phyloP scores from a whole-genome alignment of 2,329 filamentous ascomycete genomes.

The Fusarium pininemorale region DNA sequence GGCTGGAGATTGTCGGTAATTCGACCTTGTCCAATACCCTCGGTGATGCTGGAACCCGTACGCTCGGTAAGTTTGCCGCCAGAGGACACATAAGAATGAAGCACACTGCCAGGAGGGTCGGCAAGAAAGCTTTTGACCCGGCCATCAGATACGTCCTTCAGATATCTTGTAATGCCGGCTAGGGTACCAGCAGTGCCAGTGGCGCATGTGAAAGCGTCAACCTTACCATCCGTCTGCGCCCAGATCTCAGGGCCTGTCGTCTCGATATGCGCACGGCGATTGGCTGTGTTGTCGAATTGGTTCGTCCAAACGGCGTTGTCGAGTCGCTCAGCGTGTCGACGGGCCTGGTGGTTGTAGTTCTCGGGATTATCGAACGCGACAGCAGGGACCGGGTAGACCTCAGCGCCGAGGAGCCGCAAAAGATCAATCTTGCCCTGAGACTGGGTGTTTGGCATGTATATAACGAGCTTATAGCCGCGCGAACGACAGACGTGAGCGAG shows the following conservation, averaged over 20 bases:
- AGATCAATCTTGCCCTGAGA: slow-evolving; percentile 98
- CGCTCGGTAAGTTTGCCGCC: slow-evolving; percentile 87
- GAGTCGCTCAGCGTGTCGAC: slow-evolving; percentile 83
- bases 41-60: slow-evolving; percentile 88
- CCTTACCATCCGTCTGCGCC: slow-evolving; percentile 83
- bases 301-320: slow-evolving; percentile 98
- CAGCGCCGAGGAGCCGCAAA: slow-evolving; percentile 86
- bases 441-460: slow-evolving; percentile 99
- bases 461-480: slow-evolving; percentile 92
- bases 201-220: slow-evolving; percentile 95
- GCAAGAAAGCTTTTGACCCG: slow-evolving; percentile 88
- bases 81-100: slow-evolving; percentile 90
- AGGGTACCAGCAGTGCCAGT: slow-evolving; percentile 94
- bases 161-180: slow-evolving; percentile 85
- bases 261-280: slow-evolving; percentile 92
- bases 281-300: slow-evolving; percentile 97
- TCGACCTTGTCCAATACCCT: slow-evolving; percentile 96
- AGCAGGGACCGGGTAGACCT: slow-evolving; percentile 95
- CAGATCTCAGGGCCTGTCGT: slow-evolving; percentile 98
- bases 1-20: slow-evolving; percentile 93
- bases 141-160: slow-evolving; percentile 84
- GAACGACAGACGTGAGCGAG: slow-evolving; percentile 95
- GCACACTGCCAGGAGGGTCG: slow-evolving; percentile 91
- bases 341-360: slow-evolving; percentile 98
- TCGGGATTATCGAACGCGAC: slow-evolving; percentile 94